Base-by-base conservation (phyloP, 2,329 filamentous ascomycete species). In the Chaetomiaceae sp. region DNA sequence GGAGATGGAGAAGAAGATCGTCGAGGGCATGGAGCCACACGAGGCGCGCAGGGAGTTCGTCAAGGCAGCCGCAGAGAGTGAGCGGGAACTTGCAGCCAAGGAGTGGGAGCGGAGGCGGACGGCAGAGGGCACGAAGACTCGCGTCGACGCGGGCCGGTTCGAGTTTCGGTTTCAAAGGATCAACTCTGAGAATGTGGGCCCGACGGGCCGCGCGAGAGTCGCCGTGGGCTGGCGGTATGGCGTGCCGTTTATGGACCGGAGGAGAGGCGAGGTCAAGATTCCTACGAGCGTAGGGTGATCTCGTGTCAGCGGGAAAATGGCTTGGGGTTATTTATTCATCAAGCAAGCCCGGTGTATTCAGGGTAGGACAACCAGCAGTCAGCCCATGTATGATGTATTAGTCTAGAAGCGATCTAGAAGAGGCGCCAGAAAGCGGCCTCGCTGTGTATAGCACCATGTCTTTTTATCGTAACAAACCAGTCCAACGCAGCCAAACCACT, bases 201-300 rank as follows among this genome's bases (percentile, higher is more conserved):
- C 67, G 20, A 69, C 75, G 45, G 83, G 83, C 20, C 75, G 78
- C 54, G 71, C 75, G 4, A 68, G 71, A 32, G 69, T 66, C 23
- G 81, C 72, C 11, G 75, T 80, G 2, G 84, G 84, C 18, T 82
- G 78, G 76, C 73, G 81, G 55, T 87, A 87, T 61, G 84, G 84
- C 55, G 76, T 76, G 55, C 84, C 84, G 10, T 73, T 75, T 58
- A 74, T 80, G 63, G 84, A 87, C 64, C 76, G 84, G 52, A 80
- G 77, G 69, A 79, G 77, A 61, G 83, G 80, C n/a, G 64, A 78
- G 65, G 69, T 85, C 71, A 87, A 86, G 76, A 86, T 87, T 64
- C 84, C 84, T 20, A 85, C 78, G 32, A 78, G 74, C 48, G 81
- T 86, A 50, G 78, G 77, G 55, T 81, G 61, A 74, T 40, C 5